Base-by-base conservation (phyloP, 192 early-diverging fungal genomes). In the Coemansia umbellata region DNA sequence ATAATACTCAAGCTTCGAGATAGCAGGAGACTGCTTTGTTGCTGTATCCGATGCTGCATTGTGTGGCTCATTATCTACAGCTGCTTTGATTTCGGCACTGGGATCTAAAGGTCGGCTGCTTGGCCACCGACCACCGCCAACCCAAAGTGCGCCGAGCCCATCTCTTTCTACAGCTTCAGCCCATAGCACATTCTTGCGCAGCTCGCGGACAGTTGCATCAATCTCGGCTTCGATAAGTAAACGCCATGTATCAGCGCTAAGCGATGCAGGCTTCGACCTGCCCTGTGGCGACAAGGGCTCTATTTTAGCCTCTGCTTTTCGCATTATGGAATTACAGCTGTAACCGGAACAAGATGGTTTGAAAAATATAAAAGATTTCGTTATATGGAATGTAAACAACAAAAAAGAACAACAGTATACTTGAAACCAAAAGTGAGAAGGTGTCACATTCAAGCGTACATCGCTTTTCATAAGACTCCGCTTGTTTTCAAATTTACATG, bases 151-250 rank as follows among this genome's bases (percentile, higher is more conserved):
- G 22, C 64, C 74, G 19, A 67, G 53, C 4, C 74, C 74, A 22
- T 66, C 64, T 5, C 55, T 54, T 44, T 78, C 69, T 10, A 56
- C 74, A 2, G 58, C 64, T 9, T 72, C 74, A 8, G 63, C 63
- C 74, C 69, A 78, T 23, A 66, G 43, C 17, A 69, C 50, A 27
- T 72, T 72, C 49, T 78, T 78, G 50, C 69, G 69, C 47, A 78
- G 69, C 60, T 78, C 74, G 13, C 74, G 69, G 37, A 78, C 74
- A 28, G 66, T 57, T 5, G 64, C 66, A 47, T 78, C 74, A 17
- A 78, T 67, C 42, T 78, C 74, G 10, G 67, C 58, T 43, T 78
- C 74, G 2, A 78, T 58, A 23, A 72, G 36, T 37, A 78, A 54
- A 21, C 74, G 63, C 74, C 74, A 78, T 26, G 63, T 53, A 35